A percentile compares a stretch with the other conserved stretches of the same genome.
Evolutionary conservation across 2,329 filamentous ascomycete genomes (phyloP).

Genomic region (Sodiomyces alkalinus): DNA sequence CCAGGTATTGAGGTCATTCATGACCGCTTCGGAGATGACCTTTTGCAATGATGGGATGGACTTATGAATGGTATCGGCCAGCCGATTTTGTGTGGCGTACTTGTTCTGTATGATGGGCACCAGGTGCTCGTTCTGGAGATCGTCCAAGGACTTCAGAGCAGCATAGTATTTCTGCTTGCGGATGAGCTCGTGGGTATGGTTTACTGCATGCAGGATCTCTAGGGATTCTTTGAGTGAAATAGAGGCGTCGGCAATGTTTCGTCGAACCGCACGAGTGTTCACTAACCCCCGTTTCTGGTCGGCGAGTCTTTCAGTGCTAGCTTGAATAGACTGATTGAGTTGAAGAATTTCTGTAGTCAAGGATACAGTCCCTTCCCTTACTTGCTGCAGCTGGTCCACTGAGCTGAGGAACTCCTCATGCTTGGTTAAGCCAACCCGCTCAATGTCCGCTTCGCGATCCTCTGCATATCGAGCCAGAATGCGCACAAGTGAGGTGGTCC

Average conservation of each 20-base stretch:
- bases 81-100: slow-evolving; percentile 85
- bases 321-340: slow-evolving; percentile 87
- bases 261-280: slow-evolving; percentile 77
- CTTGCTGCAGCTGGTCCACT: slow-evolving; percentile 82
- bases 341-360: slow-evolving; percentile 84
- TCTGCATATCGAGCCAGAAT: slow-evolving; percentile 69
- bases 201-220: slow-evolving; percentile 81
- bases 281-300: slow-evolving; percentile 91
- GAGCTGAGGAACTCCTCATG: slow-evolving; percentile 94
- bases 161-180: slow-evolving; percentile 92
- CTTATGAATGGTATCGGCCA: slow-evolving; percentile 90
- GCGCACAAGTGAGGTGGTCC: slow-evolving; percentile 59
- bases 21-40: slow-evolving; percentile 88
- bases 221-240: slow-evolving; percentile 81
- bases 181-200: slow-evolving; percentile 84
- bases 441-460: slow-evolving; percentile 81
- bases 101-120: slow-evolving; percentile 57
- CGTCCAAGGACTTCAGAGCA: slow-evolving; percentile 82
- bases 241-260: slow-evolving; percentile 90
- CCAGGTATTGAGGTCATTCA: slow-evolving; percentile 95
- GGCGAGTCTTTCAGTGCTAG: slow-evolving; percentile 84
- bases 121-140: slow-evolving; percentile 90
- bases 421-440: slow-evolving; percentile 85
- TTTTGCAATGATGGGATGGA: slow-evolving; percentile 88
- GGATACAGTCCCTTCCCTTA: slow-evolving; percentile 78